Conservation (phyloP, 2,329 filamentous ascomycete genomes). For the Ceratocystis colombiana region DNA sequence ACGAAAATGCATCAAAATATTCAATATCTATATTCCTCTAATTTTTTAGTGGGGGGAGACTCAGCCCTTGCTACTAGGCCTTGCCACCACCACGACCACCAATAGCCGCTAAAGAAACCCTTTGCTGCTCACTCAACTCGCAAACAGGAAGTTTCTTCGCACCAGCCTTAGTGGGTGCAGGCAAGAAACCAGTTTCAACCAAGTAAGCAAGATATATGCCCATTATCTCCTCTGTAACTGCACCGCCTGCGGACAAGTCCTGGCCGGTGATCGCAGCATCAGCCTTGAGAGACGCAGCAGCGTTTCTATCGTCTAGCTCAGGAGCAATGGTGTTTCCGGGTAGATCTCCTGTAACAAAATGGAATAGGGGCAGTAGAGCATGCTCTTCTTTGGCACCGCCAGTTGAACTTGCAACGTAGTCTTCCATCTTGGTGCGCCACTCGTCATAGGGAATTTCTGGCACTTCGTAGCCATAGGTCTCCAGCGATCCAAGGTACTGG, state of each 20-base stretch:
- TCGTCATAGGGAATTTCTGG: slow-evolving; percentile 56
- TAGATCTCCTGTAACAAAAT: slow-evolving; percentile 60
- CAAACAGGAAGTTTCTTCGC: slow-evolving; percentile 35
- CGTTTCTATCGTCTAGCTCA: slow-evolving; percentile 55
- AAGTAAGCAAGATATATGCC: slow-evolving; percentile 53
- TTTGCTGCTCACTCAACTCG: slow-evolving; percentile 34
- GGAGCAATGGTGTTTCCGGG: slow-evolving; percentile 58
- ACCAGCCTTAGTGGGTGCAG: slow-evolving; percentile 33
- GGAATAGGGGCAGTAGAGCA: slow-evolving; percentile 52
- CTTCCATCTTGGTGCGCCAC: slow-evolving; percentile 50
- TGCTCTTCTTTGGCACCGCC: slow-evolving; percentile 31
- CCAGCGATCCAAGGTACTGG: slow-evolving; percentile 60
- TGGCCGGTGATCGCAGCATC: slow-evolving; percentile 43
- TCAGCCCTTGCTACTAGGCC: slow-evolving; percentile 19
- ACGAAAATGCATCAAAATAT: slow-evolving; percentile 3
- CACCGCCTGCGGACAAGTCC: slow-evolving; percentile 41
- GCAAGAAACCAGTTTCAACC: slow-evolving; percentile 49
- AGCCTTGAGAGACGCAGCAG: slow-evolving; percentile 45
- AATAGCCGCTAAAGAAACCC: slow-evolving; percentile 23
- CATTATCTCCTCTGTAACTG: slow-evolving; percentile 47
- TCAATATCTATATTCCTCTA: neutral
- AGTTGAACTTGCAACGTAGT: slow-evolving; percentile 29
- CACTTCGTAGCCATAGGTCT: slow-evolving; percentile 62
- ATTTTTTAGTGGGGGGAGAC: neutral
- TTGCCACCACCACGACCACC: slow-evolving; percentile 25